phyloP scores from a whole-genome alignment of 2,329 filamentous ascomycete species.

The Hypoxylon sp. region DNA sequence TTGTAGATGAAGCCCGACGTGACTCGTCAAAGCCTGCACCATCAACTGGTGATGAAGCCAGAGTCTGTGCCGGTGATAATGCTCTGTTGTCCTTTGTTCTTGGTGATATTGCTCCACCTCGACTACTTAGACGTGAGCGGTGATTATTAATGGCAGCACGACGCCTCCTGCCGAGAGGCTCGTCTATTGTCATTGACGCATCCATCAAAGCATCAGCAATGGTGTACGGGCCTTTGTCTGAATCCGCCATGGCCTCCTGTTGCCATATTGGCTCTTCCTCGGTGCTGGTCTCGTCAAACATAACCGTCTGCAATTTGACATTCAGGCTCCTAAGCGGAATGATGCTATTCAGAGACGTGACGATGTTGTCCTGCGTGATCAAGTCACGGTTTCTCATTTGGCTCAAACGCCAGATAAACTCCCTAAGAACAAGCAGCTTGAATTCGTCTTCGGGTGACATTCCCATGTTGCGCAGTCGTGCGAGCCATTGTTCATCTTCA shows the following conservation, averaged over 20 bases:
- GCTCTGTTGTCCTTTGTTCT: conserved; percentile 55
- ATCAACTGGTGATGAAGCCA: conserved; percentile 50
- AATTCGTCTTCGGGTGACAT: conserved; percentile 87
- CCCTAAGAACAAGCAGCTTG: conserved; percentile 86
- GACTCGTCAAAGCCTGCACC: conserved; percentile 57
- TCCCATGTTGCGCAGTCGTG: conserved; percentile 85
- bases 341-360: conserved; percentile 74
- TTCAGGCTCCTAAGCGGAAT: conserved; percentile 81
- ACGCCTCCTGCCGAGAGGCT: conserved; percentile 69
- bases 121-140: conserved; percentile 61
- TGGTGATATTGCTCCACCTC: conserved; percentile 56
- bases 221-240: conserved; percentile 72
- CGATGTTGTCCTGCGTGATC: conserved; percentile 58
- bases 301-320: conserved; percentile 87
- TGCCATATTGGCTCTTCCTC: conserved; percentile 60
- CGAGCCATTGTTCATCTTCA: conserved; percentile 95
- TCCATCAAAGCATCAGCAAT: conserved; percentile 93
- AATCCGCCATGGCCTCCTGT: conserved; percentile 53
- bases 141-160: conserved; percentile 67
- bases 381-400: conserved; percentile 75
- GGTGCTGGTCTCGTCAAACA: conserved; percentile 84
- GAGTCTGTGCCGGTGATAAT: conserved; percentile 47
- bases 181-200: conserved; percentile 89
- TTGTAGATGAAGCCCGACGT: conserved; percentile 56
- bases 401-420: conserved; percentile 92